A percentile compares a stretch with the other conserved stretches of the same genome.
Evolutionary conservation across 192 early-diverging fungal species (phyloP).

Genomic region (Backusella westeae): DNA sequence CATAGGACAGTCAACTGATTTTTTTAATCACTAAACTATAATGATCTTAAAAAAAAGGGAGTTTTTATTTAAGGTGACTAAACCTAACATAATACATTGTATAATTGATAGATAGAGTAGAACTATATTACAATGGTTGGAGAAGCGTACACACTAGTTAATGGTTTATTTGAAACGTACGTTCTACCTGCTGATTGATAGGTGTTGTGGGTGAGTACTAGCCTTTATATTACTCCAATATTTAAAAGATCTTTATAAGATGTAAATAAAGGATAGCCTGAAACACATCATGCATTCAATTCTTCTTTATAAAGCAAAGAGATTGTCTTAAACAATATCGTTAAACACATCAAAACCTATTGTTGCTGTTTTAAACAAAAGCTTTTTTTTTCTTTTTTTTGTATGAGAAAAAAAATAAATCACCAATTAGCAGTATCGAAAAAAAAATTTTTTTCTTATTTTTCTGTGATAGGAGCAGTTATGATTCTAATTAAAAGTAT

Average conservation of each 20-base stretch:
- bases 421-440: background rate
- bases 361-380: background rate
- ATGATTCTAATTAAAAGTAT: background rate
- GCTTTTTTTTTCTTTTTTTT: background rate
- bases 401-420: background rate
- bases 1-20: no score
- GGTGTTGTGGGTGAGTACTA: background rate
- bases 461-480: background rate
- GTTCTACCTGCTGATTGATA: background rate
- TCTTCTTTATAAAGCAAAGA: background rate
- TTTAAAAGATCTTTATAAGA: background rate
- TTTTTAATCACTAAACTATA: background rate
- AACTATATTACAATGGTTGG: background rate
- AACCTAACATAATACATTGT: background rate
- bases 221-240: background rate
- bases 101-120: background rate
- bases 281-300: background rate
- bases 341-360: background rate
- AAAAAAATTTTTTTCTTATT: background rate
- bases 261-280: background rate
- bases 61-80: background rate
- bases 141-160: background rate
- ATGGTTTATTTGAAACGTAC: background rate
- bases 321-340: background rate
- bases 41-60: background rate